Percentiles rank a stretch among this genome's conserved stretches.
Conservation (phyloP, 495 filamentous ascomycete genomes). For the Talaromyces proteolyticus region DNA sequence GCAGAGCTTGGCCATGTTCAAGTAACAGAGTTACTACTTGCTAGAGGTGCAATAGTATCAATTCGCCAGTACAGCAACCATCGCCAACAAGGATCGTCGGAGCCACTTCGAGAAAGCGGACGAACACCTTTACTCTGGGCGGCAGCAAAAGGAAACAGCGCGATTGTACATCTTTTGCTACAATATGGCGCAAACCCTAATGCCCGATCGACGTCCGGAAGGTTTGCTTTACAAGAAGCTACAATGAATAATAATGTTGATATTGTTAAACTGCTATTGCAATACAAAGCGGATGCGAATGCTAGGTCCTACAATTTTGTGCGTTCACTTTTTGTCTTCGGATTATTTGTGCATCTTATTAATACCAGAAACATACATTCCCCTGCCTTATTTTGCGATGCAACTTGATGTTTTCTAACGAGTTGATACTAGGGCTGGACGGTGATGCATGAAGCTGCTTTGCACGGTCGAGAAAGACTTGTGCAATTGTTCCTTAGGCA, state of each 20-base stretch:
- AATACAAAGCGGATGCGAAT: background rate
- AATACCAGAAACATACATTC: too few species aligned
- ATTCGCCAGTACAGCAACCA: background rate
- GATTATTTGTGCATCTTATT: too few species aligned
- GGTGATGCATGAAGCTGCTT: slow-evolving; percentile 1
- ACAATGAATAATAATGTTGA: background rate
- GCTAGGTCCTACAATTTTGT: background rate
- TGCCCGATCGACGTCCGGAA: background rate
- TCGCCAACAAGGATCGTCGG: background rate
- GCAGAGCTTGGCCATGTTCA: slow-evolving; percentile 1
- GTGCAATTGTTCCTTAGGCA: background rate
- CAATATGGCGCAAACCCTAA: slow-evolving; percentile 4
- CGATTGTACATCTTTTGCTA: slow-evolving; percentile 1
- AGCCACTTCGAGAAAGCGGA: background rate
- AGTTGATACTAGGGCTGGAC: background rate
- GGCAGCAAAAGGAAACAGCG: background rate
- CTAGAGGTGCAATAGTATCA: background rate
- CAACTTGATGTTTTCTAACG: too few species aligned
- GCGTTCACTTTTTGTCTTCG: background rate
- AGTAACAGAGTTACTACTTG: background rate
- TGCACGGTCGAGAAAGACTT: background rate
- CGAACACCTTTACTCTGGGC: background rate
- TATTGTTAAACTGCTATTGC: background rate
- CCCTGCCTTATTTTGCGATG: too few species aligned
- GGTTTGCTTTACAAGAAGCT: background rate